Percentiles rank a stretch among this genome's conserved stretches.
Conservation (phyloP, 176 grass and related monocot species). For the Oryza coarctata region DNA sequence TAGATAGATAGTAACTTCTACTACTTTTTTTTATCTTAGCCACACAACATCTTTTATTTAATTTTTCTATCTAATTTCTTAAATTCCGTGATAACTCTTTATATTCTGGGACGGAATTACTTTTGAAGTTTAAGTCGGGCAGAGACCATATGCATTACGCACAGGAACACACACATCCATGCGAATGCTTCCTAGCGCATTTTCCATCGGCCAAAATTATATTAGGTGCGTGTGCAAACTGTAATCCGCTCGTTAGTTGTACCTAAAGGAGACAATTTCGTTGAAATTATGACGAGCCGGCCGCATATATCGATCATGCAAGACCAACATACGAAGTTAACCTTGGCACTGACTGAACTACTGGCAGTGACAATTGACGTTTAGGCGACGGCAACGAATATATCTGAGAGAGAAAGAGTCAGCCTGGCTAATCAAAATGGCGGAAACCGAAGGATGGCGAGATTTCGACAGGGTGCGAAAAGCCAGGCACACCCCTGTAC, state of each 20-base stretch:
- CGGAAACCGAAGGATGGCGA: slow-evolving; percentile 20
- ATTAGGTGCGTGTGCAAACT: neutral
- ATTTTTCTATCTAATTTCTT: no score
- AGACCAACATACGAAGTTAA: neutral
- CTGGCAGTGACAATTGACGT: neutral
- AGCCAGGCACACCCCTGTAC: neutral
- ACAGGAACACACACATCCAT: no score
- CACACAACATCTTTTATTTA: no score
- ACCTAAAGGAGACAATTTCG: neutral
- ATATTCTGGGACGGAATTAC: no score
- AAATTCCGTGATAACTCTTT: no score
- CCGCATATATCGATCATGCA: neutral
- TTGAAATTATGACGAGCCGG: neutral
- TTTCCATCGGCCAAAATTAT: neutral
- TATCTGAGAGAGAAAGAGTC: neutral
- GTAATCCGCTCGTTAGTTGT: neutral
- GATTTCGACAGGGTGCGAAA: neutral
- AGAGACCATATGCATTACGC: no score
- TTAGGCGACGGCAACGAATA: neutral
- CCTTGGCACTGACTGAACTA: neutral
- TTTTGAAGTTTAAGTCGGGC: no score
- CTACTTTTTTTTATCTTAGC: no score
- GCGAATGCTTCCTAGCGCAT: no score
- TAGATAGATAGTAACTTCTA: no score
- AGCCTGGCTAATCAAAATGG: neutral